A percentile compares a stretch with the other conserved stretches of the same genome.
Evolutionary conservation across 176 grass and related monocot species (phyloP).

Genomic region (Coix lacrymajobi): DNA sequence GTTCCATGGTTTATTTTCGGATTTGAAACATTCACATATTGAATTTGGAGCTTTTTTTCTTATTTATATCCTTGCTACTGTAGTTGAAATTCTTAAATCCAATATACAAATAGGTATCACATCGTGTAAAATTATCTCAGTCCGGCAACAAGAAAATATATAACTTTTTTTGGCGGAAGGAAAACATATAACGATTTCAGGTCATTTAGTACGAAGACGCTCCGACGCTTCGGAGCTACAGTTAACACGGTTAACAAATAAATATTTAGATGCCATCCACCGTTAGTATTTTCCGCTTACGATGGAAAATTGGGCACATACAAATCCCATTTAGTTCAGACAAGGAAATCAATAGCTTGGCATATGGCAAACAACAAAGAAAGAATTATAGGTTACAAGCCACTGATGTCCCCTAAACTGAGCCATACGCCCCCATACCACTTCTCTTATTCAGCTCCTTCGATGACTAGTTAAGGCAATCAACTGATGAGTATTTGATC

Average conservation of each 20-base stretch:
- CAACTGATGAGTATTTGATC: conserved; percentile 2
- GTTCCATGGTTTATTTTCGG: background rate
- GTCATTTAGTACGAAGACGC: too few relatives aligned
- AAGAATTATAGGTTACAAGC: conserved; percentile 14
- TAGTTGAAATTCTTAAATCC: background rate
- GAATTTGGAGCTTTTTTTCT: background rate
- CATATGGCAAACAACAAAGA: conserved; percentile 2
- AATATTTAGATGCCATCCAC: background rate
- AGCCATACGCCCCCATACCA: background rate
- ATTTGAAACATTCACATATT: background rate
- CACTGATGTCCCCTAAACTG: background rate
- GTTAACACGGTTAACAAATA: background rate
- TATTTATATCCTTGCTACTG: background rate
- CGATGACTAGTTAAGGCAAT: conserved; percentile 18
- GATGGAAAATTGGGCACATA: background rate
- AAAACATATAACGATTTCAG: background rate
- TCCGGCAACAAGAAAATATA: background rate
- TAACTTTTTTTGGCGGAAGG: background rate
- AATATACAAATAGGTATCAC: background rate
- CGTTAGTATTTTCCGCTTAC: background rate
- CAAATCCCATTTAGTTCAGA: background rate
- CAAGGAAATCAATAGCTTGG: background rate
- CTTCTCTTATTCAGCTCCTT: conserved; percentile 19
- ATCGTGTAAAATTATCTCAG: background rate
- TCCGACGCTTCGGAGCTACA: too few relatives aligned